phyloP scores from a whole-genome alignment of 805 yeast species.

The Pichia gijzeniarum region DNA sequence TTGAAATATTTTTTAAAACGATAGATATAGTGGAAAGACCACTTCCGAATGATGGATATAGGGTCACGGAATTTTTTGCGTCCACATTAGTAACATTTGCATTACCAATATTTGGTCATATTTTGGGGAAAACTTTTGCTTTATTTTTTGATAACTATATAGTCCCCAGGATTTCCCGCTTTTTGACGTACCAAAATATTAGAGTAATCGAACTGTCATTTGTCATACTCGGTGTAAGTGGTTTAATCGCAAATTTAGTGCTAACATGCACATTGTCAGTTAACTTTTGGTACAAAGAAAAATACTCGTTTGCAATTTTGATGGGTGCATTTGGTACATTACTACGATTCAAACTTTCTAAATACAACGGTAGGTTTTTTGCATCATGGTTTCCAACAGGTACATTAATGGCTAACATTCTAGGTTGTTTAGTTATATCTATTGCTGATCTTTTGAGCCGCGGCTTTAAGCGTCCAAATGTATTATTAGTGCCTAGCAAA shows the following conservation, averaged over 20 bases:
- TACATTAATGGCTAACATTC: constrained; percentile 36
- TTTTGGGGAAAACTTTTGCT: constrained; percentile 48
- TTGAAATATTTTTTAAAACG: constrained; percentile 47
- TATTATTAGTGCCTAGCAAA: constrained; percentile 11
- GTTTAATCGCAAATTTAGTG: constrained; percentile 36
- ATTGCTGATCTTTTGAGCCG: constrained; percentile 16
- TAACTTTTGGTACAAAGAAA: constrained; percentile 43
- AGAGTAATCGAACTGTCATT: constrained; percentile 14
- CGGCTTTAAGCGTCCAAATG: constrained; percentile 12
- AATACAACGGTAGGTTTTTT: constrained; percentile 34
- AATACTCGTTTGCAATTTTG: constrained; percentile 61
- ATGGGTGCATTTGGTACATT: constrained; percentile 71
- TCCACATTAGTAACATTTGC: constrained; percentile 55
- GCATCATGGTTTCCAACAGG: constrained; percentile 47
- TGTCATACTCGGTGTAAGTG: constrained; percentile 22
- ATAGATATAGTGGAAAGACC: constrained; percentile 32
- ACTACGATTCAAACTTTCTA: constrained; percentile 49
- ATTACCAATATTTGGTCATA: constrained; percentile 53
- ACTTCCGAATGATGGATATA: constrained; percentile 65
- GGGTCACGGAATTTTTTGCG: constrained; percentile 67
- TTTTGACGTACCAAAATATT: constrained; percentile 11
- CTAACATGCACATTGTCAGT: constrained; percentile 33
- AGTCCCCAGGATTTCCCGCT: constrained; percentile 4
- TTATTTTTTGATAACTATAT: constrained; percentile 10
- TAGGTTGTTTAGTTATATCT: constrained; percentile 20